A percentile compares a stretch with the other conserved stretches of the same genome.
Conservation (phyloP, 495 filamentous ascomycete genomes). For the Parathielavia hyrcaniae region DNA sequence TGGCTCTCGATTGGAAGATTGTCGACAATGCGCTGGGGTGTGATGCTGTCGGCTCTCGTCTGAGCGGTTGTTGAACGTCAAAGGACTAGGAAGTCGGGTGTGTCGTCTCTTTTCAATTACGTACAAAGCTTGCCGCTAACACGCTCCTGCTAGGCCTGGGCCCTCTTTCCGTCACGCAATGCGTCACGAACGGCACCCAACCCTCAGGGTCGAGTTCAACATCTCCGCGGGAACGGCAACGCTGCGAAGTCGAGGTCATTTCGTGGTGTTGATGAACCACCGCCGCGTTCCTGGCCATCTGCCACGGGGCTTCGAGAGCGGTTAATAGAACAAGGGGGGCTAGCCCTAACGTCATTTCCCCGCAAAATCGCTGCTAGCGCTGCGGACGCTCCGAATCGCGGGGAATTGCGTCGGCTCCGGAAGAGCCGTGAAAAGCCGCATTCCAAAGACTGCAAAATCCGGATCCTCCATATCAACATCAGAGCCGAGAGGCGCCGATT, state of each 20-base stretch:
- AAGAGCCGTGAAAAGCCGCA: too few species aligned
- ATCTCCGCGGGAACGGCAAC: slow-evolving; percentile 28
- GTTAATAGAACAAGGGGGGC: background rate
- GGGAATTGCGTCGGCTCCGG: background rate
- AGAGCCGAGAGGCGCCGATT: too few species aligned
- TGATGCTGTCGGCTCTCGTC: slow-evolving; percentile 5
- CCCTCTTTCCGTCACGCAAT: slow-evolving; percentile 21
- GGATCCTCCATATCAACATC: too few species aligned
- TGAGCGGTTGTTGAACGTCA: background rate
- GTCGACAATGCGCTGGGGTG: background rate
- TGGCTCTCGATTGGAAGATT: background rate
- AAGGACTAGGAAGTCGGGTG: slow-evolving; percentile 5
- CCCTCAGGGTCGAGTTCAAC: slow-evolving; percentile 3
- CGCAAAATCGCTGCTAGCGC: background rate
- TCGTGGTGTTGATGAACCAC: background rate
- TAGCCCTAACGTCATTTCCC: slow-evolving; percentile 11
- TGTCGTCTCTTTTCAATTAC: slow-evolving; percentile 27
- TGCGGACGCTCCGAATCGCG: slow-evolving; percentile 9
- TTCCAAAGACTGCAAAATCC: too few species aligned
- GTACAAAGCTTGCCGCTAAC: slow-evolving; percentile 32
- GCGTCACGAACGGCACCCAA: slow-evolving; percentile 10
- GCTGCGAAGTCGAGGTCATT: background rate
- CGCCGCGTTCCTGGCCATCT: background rate
- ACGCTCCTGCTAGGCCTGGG: slow-evolving; percentile 18
- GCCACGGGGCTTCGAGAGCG: too few species aligned